Percentiles rank a stretch among this genome's conserved stretches.
These are phyloP conservation scores for Phaeoacremonium minimum DNA, from an alignment of 2,329 filamentous ascomycete genomes.

Conservation along the genomic window DNA sequence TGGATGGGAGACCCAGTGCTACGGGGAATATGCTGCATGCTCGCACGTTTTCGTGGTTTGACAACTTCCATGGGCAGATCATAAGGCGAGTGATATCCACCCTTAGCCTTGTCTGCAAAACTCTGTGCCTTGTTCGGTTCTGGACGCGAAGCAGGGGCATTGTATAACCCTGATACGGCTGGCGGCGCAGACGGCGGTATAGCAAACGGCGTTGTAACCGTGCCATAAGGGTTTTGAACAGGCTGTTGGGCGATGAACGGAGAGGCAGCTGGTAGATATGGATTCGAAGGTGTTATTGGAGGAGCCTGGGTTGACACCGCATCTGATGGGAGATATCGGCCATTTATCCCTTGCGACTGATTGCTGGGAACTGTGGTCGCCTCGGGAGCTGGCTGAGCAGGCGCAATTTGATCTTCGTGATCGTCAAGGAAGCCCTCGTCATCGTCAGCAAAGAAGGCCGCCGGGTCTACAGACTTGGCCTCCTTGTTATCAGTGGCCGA, in stretches of 20 bases:
- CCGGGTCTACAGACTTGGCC: constrained; percentile 51
- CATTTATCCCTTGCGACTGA: constrained; percentile 20
- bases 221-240: constrained; percentile 9
- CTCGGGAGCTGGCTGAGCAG: constrained; percentile 17
- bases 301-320: constrained; percentile 18
- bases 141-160: constrained; percentile 31
- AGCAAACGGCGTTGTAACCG: constrained; percentile 11
- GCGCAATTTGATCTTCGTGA: constrained; percentile 33
- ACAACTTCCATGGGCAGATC: constrained; percentile 89
- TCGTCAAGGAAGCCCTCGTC: constrained; percentile 83
- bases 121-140: constrained; percentile 64
- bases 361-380: constrained; percentile 14
- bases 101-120: constrained; percentile 86
- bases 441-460: constrained; percentile 73
- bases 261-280: constrained; percentile 15
- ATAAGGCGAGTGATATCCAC: constrained; percentile 90
- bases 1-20: constrained; percentile 33
- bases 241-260: constrained; percentile 11
- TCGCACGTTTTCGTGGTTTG: constrained; percentile 63
- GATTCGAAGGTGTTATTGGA: constrained; percentile 14
- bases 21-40: constrained; percentile 50
- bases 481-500: constrained; percentile 26
- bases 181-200: constrained; percentile 20
- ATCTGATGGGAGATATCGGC: constrained; percentile 25
- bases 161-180: constrained; percentile 27